Evolutionary conservation across 2,329 filamentous ascomycete species (phyloP), one percentile per base, ranked within the genome.

Genomic region (Bipolaris cookei): DNA sequence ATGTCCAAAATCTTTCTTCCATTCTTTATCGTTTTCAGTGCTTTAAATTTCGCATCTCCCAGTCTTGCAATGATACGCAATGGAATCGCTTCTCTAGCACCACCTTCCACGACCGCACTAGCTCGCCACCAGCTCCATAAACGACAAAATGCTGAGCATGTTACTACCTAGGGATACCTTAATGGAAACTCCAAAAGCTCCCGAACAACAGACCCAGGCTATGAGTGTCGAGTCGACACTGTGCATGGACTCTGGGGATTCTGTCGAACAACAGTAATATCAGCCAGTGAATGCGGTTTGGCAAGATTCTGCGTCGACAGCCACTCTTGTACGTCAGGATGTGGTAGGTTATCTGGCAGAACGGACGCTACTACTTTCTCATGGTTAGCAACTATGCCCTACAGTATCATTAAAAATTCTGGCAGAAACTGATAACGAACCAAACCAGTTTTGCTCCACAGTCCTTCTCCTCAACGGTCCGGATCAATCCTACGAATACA

Each of bases 161-260:
- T 47, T 13, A 55, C 42, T 28, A 64, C 54, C 18, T 65, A 61
- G 45, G 63, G 63, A 51, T 65, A 63, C 23, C 21, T 39, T 6
- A 16, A 59, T 38, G 61, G 63, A 23, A 30, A 65, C 47, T 48
- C 58, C 11, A n/a, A 55, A 32, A 54, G 44, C 10, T 32, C 56
- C 18, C 39, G 52, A 30, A 32, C 39, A 44, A 46, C 52, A 32
- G 38, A 30, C 6, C 30, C 42, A 28, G 63, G 59, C 13, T 64
- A 46, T 28, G 54, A 16, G 41, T 65, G 63, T 37, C 51, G 56
- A n/a, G 49, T 62, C 35, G 61, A 65, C 35, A 60, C 61, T 32
- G 50, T 53, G 38, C 58, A 56, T 43, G 59, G 63, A 30, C 48
- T 65, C 39, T 65, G 63, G 63, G 61, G 58, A 14, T 65, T 64